Conservation (phyloP, 192 early-diverging fungal species). For the Kickxella alabastrina region DNA sequence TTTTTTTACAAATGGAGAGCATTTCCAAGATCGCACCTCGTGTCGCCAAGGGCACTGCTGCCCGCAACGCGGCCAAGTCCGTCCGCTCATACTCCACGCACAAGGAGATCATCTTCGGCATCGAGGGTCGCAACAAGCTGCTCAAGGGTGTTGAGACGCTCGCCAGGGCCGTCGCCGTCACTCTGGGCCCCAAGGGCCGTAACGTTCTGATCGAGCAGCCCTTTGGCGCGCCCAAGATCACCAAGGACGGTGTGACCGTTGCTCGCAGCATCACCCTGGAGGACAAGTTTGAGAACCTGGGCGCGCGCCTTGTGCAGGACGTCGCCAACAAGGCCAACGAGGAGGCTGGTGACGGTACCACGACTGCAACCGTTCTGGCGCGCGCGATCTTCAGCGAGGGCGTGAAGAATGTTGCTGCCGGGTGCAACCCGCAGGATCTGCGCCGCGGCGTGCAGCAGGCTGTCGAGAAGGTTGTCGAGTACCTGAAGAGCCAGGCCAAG, state of each 20-base stretch:
- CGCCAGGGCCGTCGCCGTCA: slow-evolving; percentile 98
- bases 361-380: slow-evolving; percentile 96
- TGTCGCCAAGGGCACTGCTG: slow-evolving; percentile 28
- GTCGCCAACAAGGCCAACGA: slow-evolving; percentile 99
- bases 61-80: slow-evolving; percentile 13
- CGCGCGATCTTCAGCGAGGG: slow-evolving; percentile 99
- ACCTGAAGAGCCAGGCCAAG: slow-evolving; percentile 84
- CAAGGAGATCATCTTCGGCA: slow-evolving; percentile 97
- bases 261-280: slow-evolving; percentile 96
- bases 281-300: slow-evolving; percentile 99
- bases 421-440: slow-evolving; percentile 99
- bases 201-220: slow-evolving; percentile 98
- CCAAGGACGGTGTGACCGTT: slow-evolving; percentile 99
- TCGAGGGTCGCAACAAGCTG: slow-evolving; percentile 89
- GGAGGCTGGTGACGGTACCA: slow-evolving; percentile 98
- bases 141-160: slow-evolving; percentile 95
- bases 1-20: slow-evolving; percentile 28
- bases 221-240: slow-evolving; percentile 98
- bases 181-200: slow-evolving; percentile 98
- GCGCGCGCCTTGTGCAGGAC: slow-evolving; percentile 96
- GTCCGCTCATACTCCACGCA: slow-evolving; percentile 74
- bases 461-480: slow-evolving; percentile 90
- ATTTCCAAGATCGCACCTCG: slow-evolving; percentile 48
- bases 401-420: slow-evolving; percentile 98
- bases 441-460: slow-evolving; percentile 91